These are phyloP conservation scores for Plasmopara muralis DNA, from an alignment of 352 stramenopile genomes.

Conservation along the genomic window DNA sequence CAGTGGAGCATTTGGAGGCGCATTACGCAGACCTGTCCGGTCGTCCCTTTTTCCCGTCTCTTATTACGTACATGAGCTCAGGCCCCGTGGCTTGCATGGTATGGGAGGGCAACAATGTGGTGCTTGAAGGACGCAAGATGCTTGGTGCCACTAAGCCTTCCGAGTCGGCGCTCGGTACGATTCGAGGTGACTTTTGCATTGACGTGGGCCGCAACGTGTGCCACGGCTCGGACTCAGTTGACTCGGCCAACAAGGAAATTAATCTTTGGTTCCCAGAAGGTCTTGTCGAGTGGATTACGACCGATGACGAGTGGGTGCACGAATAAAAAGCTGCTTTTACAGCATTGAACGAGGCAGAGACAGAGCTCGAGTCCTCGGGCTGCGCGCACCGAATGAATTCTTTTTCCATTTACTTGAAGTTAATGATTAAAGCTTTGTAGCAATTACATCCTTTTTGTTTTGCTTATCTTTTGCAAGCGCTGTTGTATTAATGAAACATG, in stretches of 20 bases:
- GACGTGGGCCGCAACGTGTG: slow-evolving; percentile 89
- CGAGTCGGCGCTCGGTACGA: slow-evolving; percentile 87
- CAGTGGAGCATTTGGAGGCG: slow-evolving; percentile 84
- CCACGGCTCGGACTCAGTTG: slow-evolving; percentile 93
- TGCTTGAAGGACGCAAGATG: slow-evolving; percentile 93
- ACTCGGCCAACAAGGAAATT: slow-evolving; percentile 97
- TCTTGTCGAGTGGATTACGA: slow-evolving; percentile 86
- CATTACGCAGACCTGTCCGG: slow-evolving; percentile 91
- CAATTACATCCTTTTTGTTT: no score
- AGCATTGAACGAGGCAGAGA: slow-evolving; percentile 5
- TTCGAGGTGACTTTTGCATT: slow-evolving; percentile 93
- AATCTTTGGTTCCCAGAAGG: slow-evolving; percentile 96
- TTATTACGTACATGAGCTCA: slow-evolving; percentile 89
- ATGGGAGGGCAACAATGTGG: slow-evolving; percentile 90
- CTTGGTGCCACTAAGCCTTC: slow-evolving; percentile 92
- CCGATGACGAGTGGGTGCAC: slow-evolving; percentile 94
- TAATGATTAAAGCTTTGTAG: no score
- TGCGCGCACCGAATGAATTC: slow-evolving; percentile 7
- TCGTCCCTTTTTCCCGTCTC: slow-evolving; percentile 90
- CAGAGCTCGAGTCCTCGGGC: slow-evolving; percentile 9
- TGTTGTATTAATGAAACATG: no score
- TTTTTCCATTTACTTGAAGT: no score
- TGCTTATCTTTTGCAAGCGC: no score
- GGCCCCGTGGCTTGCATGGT: slow-evolving; percentile 95
- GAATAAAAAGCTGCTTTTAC: slow-evolving; percentile 35